Evolutionary conservation across 768 basidiomycete genomes (phyloP), one percentile per base, ranked within the genome.

Genomic region (Rubroboletus satanas): DNA sequence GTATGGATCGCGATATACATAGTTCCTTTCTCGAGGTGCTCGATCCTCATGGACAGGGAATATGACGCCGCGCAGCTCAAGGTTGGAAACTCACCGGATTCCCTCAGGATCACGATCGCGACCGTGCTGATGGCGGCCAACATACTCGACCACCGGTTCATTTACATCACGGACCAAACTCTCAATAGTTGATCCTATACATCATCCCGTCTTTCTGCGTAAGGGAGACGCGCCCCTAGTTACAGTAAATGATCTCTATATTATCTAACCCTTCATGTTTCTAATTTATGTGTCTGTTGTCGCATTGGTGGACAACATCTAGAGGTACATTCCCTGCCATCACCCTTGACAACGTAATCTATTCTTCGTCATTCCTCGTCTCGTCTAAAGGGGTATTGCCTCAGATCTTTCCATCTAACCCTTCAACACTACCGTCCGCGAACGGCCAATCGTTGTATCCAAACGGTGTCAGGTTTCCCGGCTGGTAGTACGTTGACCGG

Each of bases 371-470:
- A 26, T 41, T 38, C 23, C 4, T 15, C 17, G n/a, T 45, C 18
- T 31, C 18, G 9, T 31, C 28, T 28, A 29, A 17, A 8, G 9
- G 17, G 15, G 41, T 26, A 33, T 48, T 29, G 8, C 7, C 1
- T 44, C 29, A 57, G 17, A 49, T 4, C 15, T 4, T 23, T 10
- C 21, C 41, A 8, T 44, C 46, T 5, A 49, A 6, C 37, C 9
- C 54, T 38, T 9, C 15, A 9, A 49, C 33, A 15, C 7, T 37
- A 2, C 54, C 51, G 28, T 49, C 52, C 33, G 65, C 70, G 39
- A 69, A 69, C 9, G 64, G 58, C 44, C 64, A 66, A 39, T 73
- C 72, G 3, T 52, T 72, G 56, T 73, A 73, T 18, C 68, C 71
- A 7, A n/a, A 10, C 0, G 69, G 58, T 11, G 54, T 59, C 15